A percentile compares a stretch with the other conserved stretches of the same genome.
Conservation (phyloP, 768 basidiomycete genomes). For the Serendipita sp. region DNA sequence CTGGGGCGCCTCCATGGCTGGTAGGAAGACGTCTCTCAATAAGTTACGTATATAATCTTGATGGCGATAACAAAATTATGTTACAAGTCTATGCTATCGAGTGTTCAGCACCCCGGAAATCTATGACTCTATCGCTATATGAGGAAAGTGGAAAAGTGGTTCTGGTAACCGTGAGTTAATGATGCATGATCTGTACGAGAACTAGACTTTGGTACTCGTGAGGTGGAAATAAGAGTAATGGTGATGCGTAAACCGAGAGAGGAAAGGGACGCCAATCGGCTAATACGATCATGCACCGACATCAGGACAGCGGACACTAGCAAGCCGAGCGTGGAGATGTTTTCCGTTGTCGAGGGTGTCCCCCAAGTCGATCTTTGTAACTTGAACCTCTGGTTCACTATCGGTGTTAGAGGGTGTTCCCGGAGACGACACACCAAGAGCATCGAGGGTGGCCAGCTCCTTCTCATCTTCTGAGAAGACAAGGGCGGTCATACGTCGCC, state of each 20-base stretch:
- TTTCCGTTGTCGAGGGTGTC: conserved; percentile 24
- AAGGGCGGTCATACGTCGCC: conserved; percentile 45
- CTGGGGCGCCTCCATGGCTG: too few species aligned
- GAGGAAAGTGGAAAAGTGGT: too few species aligned
- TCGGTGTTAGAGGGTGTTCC: conserved; percentile 10
- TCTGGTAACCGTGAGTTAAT: too few species aligned
- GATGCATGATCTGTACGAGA: too few species aligned
- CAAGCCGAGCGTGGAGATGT: conserved; percentile 26
- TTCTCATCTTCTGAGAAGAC: conserved; percentile 26
- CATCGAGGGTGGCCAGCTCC: conserved; percentile 16
- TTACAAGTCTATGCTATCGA: too few species aligned
- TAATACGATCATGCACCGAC: not conserved
- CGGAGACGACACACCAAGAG: conserved; percentile 10
- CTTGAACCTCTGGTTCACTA: conserved; percentile 13
- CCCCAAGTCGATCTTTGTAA: conserved; percentile 34
- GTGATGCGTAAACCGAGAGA: not conserved
- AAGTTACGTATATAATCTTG: too few species aligned
- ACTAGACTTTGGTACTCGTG: too few species aligned
- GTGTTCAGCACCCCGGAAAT: too few species aligned
- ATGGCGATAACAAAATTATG: too few species aligned
- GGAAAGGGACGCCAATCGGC: not conserved
- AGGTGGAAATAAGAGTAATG: too few species aligned
- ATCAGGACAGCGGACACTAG: conserved; percentile 23
- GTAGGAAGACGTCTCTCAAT: too few species aligned
- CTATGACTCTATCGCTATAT: too few species aligned